Base-by-base conservation (phyloP, 441 rosid species). In the Capsella rubella region DNA sequence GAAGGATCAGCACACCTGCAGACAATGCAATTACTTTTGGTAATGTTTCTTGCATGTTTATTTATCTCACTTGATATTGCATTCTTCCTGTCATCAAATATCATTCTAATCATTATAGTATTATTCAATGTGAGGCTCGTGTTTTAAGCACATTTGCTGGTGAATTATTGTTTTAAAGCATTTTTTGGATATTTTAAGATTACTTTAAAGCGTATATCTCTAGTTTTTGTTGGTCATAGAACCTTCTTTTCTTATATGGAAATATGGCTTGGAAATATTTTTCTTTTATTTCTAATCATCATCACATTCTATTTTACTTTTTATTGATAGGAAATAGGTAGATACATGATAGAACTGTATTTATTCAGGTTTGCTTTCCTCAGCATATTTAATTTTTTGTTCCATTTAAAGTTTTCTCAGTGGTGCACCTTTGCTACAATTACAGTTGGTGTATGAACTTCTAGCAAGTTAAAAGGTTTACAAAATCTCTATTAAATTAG, bases 1-100 rank as follows among this genome's bases (percentile, higher is more conserved):
- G 99, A 96, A 86, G 99, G 98, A 82, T 91, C 99, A 51, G 96
- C 93, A 67, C 98, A 93, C 82, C 95, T 85, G 12, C 90, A 82
- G 76, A 91, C 94, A 45, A 91, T 93, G 97, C 92, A 96, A 71
- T 86, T 84, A 62, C 91, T 96, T 73, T 76, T 89, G 98, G 98
- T 93, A 88, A 57, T 70, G 25, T 79, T 21, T 59, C 51, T 45
- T 71, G 37, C 43, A 0, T 71, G 40, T 64, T 57, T 35, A 31
- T n/a, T 25, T 56, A 51, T 42, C 34, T 52, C 35, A 21, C 58
- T 49, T 62, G 66, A 49, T 49, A 40, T 29, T 64, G 39, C 49
- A 40, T 64, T 64, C 34, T 64, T 56, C 45, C 47, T 39, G 72
- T 70, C 54, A 55, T 76, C 75, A 28, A 39, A 63, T 54, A 31